phyloP scores from a whole-genome alignment of 768 basidiomycete species.

The Calocybe indica region DNA sequence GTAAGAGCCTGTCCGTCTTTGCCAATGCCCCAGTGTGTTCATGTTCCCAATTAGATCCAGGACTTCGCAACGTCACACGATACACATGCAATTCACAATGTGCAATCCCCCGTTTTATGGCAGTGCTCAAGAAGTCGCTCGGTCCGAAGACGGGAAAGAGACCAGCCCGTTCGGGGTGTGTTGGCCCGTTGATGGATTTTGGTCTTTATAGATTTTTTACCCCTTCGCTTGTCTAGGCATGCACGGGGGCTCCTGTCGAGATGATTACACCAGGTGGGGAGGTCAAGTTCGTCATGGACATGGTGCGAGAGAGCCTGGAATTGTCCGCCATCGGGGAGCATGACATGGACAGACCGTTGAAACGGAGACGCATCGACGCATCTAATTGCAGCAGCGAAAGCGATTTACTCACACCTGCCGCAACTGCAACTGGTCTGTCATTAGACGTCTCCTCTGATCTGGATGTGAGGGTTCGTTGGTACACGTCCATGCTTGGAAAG shows the following conservation, averaged over 20 bases:
- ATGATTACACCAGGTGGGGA: slow-evolving; percentile 92
- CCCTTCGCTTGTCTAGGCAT: slow-evolving; percentile 44
- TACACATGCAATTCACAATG: slow-evolving; percentile 75
- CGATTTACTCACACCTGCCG: not conserved
- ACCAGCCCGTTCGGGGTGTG: slow-evolving; percentile 65
- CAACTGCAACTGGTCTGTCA: not conserved
- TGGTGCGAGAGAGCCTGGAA: slow-evolving; percentile 69
- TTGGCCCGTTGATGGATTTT: slow-evolving; percentile 1
- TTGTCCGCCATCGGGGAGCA: slow-evolving; percentile 11
- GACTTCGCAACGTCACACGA: not conserved
- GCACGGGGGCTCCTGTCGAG: slow-evolving; percentile 82
- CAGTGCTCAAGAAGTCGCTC: slow-evolving; percentile 60
- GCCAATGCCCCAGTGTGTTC: too few relatives aligned
- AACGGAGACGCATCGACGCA: not conserved
- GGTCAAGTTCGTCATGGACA: slow-evolving; percentile 63
- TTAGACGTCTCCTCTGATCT: not conserved
- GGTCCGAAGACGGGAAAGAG: slow-evolving; percentile 59
- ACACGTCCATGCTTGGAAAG: slow-evolving; percentile 89
- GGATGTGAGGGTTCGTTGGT: slow-evolving; percentile 56
- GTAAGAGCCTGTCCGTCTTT: too few relatives aligned
- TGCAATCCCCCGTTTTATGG: slow-evolving; percentile 96
- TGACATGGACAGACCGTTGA: not conserved
- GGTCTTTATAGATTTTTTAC: not conserved
- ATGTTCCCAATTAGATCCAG: not conserved
- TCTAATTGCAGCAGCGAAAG: not conserved